Percentiles rank a stretch among this genome's conserved stretches.
Evolutionary conservation across 768 basidiomycete genomes (phyloP).

Genomic region (Tulasnella sp.): DNA sequence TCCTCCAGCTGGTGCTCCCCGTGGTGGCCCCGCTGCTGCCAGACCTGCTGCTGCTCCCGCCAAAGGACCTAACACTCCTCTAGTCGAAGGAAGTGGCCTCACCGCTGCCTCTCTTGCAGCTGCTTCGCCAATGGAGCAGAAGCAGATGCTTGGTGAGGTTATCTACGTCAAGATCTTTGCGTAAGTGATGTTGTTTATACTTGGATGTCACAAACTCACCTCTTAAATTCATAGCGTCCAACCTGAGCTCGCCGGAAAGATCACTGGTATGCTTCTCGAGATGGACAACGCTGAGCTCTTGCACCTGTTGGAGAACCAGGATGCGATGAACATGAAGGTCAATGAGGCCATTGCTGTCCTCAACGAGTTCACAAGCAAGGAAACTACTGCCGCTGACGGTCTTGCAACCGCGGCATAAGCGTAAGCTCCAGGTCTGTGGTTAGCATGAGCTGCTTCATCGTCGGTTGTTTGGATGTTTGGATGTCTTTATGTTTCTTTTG

Average conservation of each 20-base stretch:
- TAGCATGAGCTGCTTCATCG: too few species aligned
- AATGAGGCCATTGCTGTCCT: conserved; percentile 82
- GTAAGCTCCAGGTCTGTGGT: too few species aligned
- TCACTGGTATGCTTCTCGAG: conserved; percentile 97
- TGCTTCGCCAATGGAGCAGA: conserved; percentile 72
- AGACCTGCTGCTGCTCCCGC: conserved; percentile 25
- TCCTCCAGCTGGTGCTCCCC: conserved; percentile 22
- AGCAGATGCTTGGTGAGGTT: conserved; percentile 96
- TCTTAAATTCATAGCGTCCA: conserved; percentile 44
- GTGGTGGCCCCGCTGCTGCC: conserved; percentile 25
- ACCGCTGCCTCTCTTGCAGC: conserved; percentile 48
- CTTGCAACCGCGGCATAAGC: too few species aligned
- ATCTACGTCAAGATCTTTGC: conserved; percentile 81
- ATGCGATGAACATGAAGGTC: conserved; percentile 81
- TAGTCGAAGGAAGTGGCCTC: conserved; percentile 42
- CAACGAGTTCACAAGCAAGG: conserved; percentile 58
- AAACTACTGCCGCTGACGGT: conserved; percentile 21
- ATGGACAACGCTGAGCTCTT: conserved; percentile 95
- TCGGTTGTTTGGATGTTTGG: too few species aligned
- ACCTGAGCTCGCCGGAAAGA: conserved; percentile 93
- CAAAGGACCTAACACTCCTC: conserved; percentile 24
- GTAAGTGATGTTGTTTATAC: conserved; percentile 36
- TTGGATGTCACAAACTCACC: conserved; percentile 14
- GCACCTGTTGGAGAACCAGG: conserved; percentile 68
- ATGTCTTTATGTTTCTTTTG: too few species aligned